Conservation (phyloP, 352 stramenopile genomes). For the Phytophthora brassicae region DNA sequence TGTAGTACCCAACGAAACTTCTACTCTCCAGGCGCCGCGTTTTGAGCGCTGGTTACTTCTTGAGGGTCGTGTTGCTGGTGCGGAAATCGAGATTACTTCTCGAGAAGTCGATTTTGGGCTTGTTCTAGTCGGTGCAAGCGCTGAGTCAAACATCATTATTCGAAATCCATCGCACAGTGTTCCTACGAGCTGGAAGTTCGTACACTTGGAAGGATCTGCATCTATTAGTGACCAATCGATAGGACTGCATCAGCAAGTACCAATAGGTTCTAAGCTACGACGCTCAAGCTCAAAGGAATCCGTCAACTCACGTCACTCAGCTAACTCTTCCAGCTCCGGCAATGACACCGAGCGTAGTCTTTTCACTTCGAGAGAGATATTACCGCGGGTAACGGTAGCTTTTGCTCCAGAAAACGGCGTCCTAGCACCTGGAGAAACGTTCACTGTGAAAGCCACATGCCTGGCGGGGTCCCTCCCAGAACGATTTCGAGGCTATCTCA, state of each 20-base stretch:
- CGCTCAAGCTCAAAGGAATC: conserved; percentile 58
- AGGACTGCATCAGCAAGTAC: background rate
- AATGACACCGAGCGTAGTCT: conserved; percentile 45
- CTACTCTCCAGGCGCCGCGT: background rate
- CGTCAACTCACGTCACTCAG: conserved; percentile 43
- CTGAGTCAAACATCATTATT: conserved; percentile 35
- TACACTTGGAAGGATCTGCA: conserved; percentile 39
- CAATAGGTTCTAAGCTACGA: conserved; percentile 22
- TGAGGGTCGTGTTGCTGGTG: conserved; percentile 42
- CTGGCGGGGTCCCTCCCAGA: conserved; percentile 58
- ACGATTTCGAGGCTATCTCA: conserved; percentile 57
- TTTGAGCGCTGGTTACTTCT: conserved; percentile 61
- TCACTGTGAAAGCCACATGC: conserved; percentile 46
- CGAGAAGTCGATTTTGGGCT: conserved; percentile 76
- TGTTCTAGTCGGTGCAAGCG: conserved; percentile 57
- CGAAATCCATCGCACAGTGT: conserved; percentile 28
- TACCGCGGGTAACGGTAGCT: conserved; percentile 44
- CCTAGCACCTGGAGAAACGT: conserved; percentile 42
- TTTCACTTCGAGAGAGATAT: conserved; percentile 45
- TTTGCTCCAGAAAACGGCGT: conserved; percentile 52
- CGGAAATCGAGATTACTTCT: conserved; percentile 48
- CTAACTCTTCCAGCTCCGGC: conserved; percentile 31
- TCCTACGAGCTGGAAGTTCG: conserved; percentile 44
- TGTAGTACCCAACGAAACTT: background rate
- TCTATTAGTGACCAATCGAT: background rate